Conservation (phyloP, 2,329 filamentous ascomycete species). For the Dactylellina leptospora region DNA sequence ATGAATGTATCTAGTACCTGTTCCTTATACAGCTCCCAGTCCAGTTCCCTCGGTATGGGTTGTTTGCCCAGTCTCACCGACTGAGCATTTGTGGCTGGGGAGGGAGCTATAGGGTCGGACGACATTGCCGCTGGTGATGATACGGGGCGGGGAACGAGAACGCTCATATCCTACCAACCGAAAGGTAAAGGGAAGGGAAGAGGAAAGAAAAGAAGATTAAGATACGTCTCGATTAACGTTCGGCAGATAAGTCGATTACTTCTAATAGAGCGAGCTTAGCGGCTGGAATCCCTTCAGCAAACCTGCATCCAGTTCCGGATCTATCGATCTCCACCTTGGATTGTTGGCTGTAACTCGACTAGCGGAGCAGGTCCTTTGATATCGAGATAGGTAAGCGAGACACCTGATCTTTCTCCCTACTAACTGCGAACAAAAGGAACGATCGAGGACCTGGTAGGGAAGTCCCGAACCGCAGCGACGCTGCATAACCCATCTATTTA, state of each 20-base stretch:
- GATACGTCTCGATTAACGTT: not conserved
- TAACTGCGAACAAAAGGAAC: conserved; percentile 8
- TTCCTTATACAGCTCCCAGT: conserved; percentile 34
- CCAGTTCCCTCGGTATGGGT: conserved; percentile 39
- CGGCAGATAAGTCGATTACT: conserved; percentile 21
- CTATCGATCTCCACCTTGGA: conserved; percentile 18
- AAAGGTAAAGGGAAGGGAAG: not conserved
- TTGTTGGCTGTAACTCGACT: conserved; percentile 16
- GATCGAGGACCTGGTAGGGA: conserved; percentile 10
- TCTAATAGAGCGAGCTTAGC: conserved; percentile 8
- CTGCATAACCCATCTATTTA: conserved; percentile 25
- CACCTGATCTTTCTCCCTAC: conserved; percentile 26
- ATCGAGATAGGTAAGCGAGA: conserved; percentile 34
- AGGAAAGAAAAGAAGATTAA: not conserved
- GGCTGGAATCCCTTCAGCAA: conserved; percentile 13
- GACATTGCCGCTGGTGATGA: conserved; percentile 38
- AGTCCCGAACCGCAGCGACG: conserved; percentile 14
- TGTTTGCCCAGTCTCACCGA: conserved; percentile 31
- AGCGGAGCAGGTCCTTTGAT: not conserved
- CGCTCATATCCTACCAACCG: not conserved
- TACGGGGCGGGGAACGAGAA: conserved; percentile 9
- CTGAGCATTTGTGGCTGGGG: conserved; percentile 11
- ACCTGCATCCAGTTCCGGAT: conserved; percentile 9
- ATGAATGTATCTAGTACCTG: conserved; percentile 39
- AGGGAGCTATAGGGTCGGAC: conserved; percentile 6